Base-by-base conservation (phyloP, 768 basidiomycete genomes). In the Termitomyces sp. region DNA sequence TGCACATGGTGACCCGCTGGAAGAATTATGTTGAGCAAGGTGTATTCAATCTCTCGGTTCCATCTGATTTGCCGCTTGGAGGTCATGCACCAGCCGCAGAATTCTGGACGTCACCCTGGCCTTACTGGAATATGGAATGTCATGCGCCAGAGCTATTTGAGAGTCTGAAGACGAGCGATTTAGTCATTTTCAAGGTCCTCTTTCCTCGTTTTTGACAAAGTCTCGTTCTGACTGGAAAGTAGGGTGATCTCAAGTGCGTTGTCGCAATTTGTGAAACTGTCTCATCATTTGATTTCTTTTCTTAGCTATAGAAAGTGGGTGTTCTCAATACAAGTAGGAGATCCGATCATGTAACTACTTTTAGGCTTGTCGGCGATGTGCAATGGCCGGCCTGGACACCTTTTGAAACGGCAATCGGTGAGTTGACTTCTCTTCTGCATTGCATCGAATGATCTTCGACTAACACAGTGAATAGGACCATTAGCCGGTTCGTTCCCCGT, bases 161-260 rank as follows among this genome's bases (percentile, higher is more conserved):
- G 2, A 68, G 70, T 35, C 66, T 96, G 43, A 72, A 73, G 44
- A 68, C 67, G 13, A 81, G 89, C 57, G 77, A 78, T 7, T 73
- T 96, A 7, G 91, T 93, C 3, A 80, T 96, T 54, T 94, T 95
- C 75, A 96, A 96, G 77, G 89, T 86, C 44, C 12, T 16, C 45
- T 15, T 27, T 7, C 16, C 18, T 22, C 1, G 7, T 27, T 12
- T 11, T 5, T 12, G 23, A 15, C 12, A 12, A 38, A 5, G 13
- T 15, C 23, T 41, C 44, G 39, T 40, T 39, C 47, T 51, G 29
- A 58, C 23, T 32, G 16, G 11, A 25, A 51, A 23, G 50, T 32
- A 91, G 86, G 93, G 94, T 11, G 93, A 95, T 75, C 73, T 98
- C 36, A 98, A 98, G 91, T 94, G 58, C 70, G 87, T 76, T 46